Percentiles rank a stretch among this genome's conserved stretches.
These are phyloP conservation scores for Chaetomiaceae sp. DNA, from an alignment of 2,329 filamentous ascomycete species.

Conservation along the genomic window DNA sequence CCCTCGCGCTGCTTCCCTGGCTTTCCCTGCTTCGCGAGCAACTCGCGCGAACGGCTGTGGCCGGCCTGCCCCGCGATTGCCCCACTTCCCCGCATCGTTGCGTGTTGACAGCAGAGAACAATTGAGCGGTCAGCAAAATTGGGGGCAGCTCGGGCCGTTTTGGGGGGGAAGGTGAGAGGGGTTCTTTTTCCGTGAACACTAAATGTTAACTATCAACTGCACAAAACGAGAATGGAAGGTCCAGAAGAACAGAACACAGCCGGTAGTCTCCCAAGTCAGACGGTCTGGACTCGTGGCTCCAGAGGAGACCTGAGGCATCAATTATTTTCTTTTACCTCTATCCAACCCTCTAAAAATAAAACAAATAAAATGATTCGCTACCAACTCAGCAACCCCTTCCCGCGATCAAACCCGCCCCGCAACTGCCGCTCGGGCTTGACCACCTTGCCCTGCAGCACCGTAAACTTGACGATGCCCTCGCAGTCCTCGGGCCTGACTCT, in stretches of 20 bases:
- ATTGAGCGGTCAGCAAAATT: neutral
- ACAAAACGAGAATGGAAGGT: too few relatives aligned
- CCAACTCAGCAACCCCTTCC: conserved; percentile 81
- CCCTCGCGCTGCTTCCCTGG: neutral
- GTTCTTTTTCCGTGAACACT: too few relatives aligned
- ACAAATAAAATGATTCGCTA: too few relatives aligned
- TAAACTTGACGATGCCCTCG: conserved; percentile 86
- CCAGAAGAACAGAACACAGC: too few relatives aligned
- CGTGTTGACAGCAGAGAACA: too few relatives aligned
- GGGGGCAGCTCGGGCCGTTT: neutral
- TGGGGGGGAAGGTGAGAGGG: too few relatives aligned
- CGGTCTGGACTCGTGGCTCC: too few relatives aligned
- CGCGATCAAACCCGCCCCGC: conserved; percentile 83
- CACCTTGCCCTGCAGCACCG: conserved; percentile 87
- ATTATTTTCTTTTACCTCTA: too few relatives aligned
- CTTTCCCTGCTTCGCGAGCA: neutral
- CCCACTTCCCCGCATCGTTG: conserved; percentile 9
- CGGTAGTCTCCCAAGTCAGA: too few relatives aligned
- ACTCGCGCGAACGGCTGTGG: neutral
- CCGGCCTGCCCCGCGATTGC: neutral
- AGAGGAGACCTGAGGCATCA: too few relatives aligned
- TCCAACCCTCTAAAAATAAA: too few relatives aligned
- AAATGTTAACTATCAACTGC: too few relatives aligned
- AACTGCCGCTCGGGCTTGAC: conserved; percentile 84
- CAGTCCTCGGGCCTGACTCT: conserved; percentile 82